Evolutionary conservation across 2,329 filamentous ascomycete genomes (phyloP), one percentile per base, ranked within the genome.

Genomic region (Colletotrichum salicis): DNA sequence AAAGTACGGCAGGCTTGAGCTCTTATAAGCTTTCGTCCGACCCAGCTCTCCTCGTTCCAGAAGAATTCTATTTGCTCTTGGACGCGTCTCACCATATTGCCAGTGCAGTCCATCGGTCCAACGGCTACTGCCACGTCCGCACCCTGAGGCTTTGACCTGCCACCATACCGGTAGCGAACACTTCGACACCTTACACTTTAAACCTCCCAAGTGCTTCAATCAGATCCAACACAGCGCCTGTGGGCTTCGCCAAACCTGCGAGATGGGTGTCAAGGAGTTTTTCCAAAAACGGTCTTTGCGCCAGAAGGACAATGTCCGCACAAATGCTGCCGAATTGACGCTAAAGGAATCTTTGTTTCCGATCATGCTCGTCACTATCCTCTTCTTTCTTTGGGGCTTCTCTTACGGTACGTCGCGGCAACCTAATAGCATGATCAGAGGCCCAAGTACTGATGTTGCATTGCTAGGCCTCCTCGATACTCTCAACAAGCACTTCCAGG

Each of bases 341-440:
- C 79, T 93, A 35, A 85, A 90, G 64, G 86, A 93, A 76, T 94
- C 91, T 13, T 84, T 94, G 64, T 88, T 88, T 75, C 92, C 92
- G 3, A 86, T 94, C 57, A 83, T 84, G 66, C 85, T 94, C 5
- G 92, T 94, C 57, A 86, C 84, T 7, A 78, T 82, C 31, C 67
- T 74, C 19, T 74, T 74, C 61, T 74, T 74, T 31, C 73, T 74
- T 8, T 74, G 73, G 73, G 73, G 73, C 2, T 74, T 74, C 45
- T 73, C 73, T 12, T 74, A 74, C 64, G 73, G 73, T 72, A 27
- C n/a, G 48, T 48, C 5, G 12, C 48, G 10, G 13, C 0, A 80
- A 82, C 27, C n/a, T 5, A 24, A 61, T 5, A 52, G 1, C 10
- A n/a, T 10, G 41, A 29, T 33, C 31, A n/a, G 27, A 33, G 5